Base-by-base conservation (phyloP, 1,139 yeast species). In the Saccharomyces hybrid region DNA sequence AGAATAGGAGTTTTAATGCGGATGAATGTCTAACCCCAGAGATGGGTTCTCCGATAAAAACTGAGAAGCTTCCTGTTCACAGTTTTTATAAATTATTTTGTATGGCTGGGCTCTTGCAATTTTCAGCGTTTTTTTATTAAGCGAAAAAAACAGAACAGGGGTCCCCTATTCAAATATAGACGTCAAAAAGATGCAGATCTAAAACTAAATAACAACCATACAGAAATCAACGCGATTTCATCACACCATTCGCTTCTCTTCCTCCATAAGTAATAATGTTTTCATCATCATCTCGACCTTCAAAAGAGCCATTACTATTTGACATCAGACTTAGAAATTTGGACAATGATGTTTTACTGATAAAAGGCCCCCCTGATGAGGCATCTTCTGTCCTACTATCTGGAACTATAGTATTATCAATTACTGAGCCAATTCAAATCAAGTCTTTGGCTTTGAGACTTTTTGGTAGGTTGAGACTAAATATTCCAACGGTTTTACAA, bases 351-450 rank as follows among this genome's bases (percentile, higher is more conserved):
- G 95, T 90, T 6, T 73, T 93, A 19, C 81, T 93, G 3, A 70
- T 93, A 42, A 85, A 91, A 62, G 99, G 99, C 1, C 65, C 82
- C 2, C 81, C 86, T 2, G 78, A 79, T 49, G 93, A 85, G 54
- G 96, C 98, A 0, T 79, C 89, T 0, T 85, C 96, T 1, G 88
- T 83, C 1, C 72, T 86, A 13, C 70, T 93, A 41, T 74, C 85
- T 0, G 99, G 99, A 5, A 82, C 82, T 26, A 83, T 93, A 26
- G 93, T 87, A 0, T 72, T 93, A 32, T 80, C 95, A 0, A 82
- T 88, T 0, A 75, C 79, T 31, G 98, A 93, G 61, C 89, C 96
- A 1, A 73, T 89, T 57, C 74, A 82, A 7, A 78, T 93, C 52
- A 84, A 81, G 65, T 80, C 79, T 62, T 70, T 93, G 57, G 70